phyloP scores from a whole-genome alignment of 2,329 filamentous ascomycete genomes.

The Fusarium odoratissimum region DNA sequence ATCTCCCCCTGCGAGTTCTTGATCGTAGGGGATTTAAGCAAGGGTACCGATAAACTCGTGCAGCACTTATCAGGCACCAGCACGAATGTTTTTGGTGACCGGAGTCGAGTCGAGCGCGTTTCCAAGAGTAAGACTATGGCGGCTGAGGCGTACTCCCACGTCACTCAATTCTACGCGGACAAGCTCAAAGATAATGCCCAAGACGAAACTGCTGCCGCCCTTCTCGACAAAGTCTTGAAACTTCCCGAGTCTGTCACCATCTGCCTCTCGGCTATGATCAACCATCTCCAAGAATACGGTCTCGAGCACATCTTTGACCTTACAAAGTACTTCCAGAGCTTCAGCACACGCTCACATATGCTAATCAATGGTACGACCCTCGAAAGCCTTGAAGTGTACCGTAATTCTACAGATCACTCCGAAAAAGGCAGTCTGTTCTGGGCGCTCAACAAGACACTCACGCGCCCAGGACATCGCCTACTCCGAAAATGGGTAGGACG shows the following conservation, averaged over 20 bases:
- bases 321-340: slow-evolving; percentile 97
- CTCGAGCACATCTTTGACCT: slow-evolving; percentile 95
- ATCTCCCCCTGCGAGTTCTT: slow-evolving; percentile 96
- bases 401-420: slow-evolving; percentile 89
- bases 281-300: slow-evolving; percentile 89
- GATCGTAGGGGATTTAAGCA: slow-evolving; percentile 89
- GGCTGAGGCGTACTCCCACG: slow-evolving; percentile 86
- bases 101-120: slow-evolving; percentile 84
- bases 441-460: slow-evolving; percentile 93
- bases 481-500: slow-evolving; percentile 95
- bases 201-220: slow-evolving; percentile 67
- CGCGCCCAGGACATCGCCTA: slow-evolving; percentile 86
- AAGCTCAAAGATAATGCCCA: slow-evolving; percentile 75
- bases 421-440: slow-evolving; percentile 93
- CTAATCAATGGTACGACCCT: slow-evolving; percentile 94
- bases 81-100: slow-evolving; percentile 92
- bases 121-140: slow-evolving; percentile 83
- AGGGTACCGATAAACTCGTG: slow-evolving; percentile 91
- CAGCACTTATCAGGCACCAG: slow-evolving; percentile 89
- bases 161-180: slow-evolving; percentile 91
- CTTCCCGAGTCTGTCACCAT: slow-evolving; percentile 88
- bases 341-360: slow-evolving; percentile 95
- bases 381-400: slow-evolving; percentile 93
- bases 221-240: slow-evolving; percentile 87
- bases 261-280: slow-evolving; percentile 97